These are phyloP conservation scores for Backusella morwellensis DNA, from an alignment of 192 early-diverging fungal species.

Conservation along the genomic window DNA sequence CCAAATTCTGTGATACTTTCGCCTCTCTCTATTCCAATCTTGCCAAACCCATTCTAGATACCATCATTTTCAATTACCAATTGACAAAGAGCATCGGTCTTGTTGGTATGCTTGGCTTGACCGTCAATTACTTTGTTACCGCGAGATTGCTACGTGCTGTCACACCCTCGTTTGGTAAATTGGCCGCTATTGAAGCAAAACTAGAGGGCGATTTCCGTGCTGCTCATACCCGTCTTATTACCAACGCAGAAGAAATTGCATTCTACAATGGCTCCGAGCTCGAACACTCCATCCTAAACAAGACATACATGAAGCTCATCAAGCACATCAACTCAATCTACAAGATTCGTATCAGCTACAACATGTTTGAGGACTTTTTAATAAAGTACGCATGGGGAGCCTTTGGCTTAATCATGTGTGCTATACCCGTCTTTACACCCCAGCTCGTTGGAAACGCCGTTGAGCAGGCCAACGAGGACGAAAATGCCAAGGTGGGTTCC, in stretches of 20 bases:
- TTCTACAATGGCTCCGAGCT: constrained; percentile 85
- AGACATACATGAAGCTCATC: constrained; percentile 72
- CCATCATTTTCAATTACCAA: constrained; percentile 91
- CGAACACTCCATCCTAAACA: constrained; percentile 83
- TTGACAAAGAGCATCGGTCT: constrained; percentile 85
- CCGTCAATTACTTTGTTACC: constrained; percentile 74
- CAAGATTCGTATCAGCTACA: constrained; percentile 85
- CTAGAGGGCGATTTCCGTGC: constrained; percentile 94
- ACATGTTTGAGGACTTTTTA: constrained; percentile 93
- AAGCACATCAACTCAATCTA: constrained; percentile 86
- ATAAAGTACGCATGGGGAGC: constrained; percentile 98
- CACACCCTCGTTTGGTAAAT: constrained; percentile 93
- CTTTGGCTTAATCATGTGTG: constrained; percentile 78
- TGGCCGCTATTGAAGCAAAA: constrained; percentile 87
- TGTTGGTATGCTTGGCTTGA: constrained; percentile 77
- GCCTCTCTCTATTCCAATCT: constrained; percentile 94
- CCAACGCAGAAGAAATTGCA: constrained; percentile 96
- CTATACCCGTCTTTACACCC: constrained; percentile 86
- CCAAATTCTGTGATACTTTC: constrained; percentile 86
- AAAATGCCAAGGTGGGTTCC: constrained; percentile 40
- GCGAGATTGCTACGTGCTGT: constrained; percentile 76
- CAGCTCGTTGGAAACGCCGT: constrained; percentile 37
- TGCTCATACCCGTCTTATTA: constrained; percentile 91
- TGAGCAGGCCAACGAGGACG: constrained; percentile 21
- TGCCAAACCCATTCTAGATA: constrained; percentile 94